A percentile compares a stretch with the other conserved stretches of the same genome.
Evolutionary conservation across 2,329 filamentous ascomycete species (phyloP).

Genomic region (Daldinia sp.): DNA sequence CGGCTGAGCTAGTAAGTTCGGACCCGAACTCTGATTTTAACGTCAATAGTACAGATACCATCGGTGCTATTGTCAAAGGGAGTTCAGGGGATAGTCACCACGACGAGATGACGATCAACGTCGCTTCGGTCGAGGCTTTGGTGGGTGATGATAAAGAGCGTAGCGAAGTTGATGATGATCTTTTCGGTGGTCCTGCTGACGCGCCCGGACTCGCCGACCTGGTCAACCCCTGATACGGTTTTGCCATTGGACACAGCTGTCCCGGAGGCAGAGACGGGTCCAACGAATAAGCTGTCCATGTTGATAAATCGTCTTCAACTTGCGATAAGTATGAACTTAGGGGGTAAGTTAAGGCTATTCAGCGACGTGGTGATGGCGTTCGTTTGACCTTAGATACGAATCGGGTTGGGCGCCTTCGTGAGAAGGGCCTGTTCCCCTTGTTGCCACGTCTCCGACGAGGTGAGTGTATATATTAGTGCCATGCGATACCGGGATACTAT

Average conservation of each 20-base stretch:
- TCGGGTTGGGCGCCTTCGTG: background rate
- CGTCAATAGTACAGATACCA: background rate
- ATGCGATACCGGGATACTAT: background rate
- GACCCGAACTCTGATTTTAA: background rate
- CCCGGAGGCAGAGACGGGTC: constrained; percentile 9
- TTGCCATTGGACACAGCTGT: constrained; percentile 1
- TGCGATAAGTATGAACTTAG: background rate
- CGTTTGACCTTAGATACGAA: constrained; percentile 1
- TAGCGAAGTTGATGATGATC: constrained; percentile 9
- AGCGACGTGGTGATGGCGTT: background rate
- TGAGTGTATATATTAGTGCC: background rate
- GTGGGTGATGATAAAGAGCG: background rate
- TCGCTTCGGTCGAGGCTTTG: background rate
- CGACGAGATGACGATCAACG: background rate
- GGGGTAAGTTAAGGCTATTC: background rate
- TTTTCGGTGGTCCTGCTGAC: constrained; percentile 20
- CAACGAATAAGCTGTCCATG: background rate
- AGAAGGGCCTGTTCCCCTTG: background rate
- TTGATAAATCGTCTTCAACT: background rate
- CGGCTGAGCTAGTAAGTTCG: background rate
- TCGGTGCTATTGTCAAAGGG: background rate
- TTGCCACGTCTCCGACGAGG: constrained; percentile 5
- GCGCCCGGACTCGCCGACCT: constrained; percentile 4
- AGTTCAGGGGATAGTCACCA: background rate
- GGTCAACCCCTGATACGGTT: background rate